phyloP scores from a whole-genome alignment of 73 alveolate species.

The Paramecium bursaria region DNA sequence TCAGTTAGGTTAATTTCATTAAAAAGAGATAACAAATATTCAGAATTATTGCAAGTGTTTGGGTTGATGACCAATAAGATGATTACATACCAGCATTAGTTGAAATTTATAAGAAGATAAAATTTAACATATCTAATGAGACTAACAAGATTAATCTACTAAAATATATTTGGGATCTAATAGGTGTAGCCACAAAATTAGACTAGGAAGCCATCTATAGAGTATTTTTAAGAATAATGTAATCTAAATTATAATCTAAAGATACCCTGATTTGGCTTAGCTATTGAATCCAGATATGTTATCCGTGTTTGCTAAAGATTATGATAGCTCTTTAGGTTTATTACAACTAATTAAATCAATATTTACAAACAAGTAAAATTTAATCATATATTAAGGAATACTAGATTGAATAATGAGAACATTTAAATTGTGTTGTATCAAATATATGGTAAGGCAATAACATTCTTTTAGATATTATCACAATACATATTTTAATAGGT shows the following conservation, averaged over 20 bases:
- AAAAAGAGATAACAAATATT: conserved; percentile 28
- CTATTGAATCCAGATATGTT: not conserved
- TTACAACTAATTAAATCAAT: not conserved
- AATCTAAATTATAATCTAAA: not conserved
- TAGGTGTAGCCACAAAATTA: conserved; percentile 32
- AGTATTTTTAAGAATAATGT: conserved; percentile 50
- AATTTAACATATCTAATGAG: conserved; percentile 4
- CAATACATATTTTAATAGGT: not conserved
- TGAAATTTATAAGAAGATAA: conserved; percentile 44
- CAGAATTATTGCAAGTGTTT: conserved; percentile 22
- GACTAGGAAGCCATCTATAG: conserved; percentile 36
- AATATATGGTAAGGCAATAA: conserved; percentile 37
- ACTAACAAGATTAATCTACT: conserved; percentile 44
- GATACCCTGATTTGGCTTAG: conserved; percentile 16
- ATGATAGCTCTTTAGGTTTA: conserved; percentile 34
- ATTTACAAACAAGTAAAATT: conserved; percentile 27
- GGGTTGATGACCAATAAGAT: conserved; percentile 52
- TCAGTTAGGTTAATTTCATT: conserved; percentile 15
- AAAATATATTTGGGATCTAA: conserved; percentile 54
- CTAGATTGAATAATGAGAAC: conserved; percentile 42
- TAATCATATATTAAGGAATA: not conserved
- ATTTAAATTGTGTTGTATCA: conserved; percentile 14
- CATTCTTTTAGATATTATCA: not conserved
- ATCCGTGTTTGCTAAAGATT: conserved; percentile 20
- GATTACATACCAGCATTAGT: conserved; percentile 41